Conservation (phyloP, 2,329 filamentous ascomycete species). For the Xylariales sp. region DNA sequence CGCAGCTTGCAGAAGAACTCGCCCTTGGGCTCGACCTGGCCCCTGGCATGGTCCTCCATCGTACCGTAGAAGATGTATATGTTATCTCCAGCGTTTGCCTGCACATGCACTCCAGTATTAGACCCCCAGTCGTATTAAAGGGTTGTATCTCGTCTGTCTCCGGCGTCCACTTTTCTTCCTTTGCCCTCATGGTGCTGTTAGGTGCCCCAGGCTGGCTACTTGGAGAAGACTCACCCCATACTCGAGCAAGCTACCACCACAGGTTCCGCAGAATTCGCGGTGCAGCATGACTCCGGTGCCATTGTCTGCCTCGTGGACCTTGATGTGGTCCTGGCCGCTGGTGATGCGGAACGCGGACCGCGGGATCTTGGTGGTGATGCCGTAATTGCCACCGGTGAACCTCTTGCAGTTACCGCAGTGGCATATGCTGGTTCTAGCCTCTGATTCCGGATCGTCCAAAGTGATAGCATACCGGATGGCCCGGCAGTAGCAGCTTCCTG, state of each 20-base stretch:
- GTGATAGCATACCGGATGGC: conserved; percentile 40
- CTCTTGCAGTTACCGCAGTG: conserved; percentile 51
- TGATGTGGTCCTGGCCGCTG: conserved; percentile 25
- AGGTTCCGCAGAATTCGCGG: conserved; percentile 48
- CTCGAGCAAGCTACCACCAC: conserved; percentile 46
- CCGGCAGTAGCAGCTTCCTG: conserved; percentile 40
- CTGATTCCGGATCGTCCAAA: conserved; percentile 32
- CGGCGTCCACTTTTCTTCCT: too few relatives aligned
- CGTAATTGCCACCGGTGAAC: conserved; percentile 46
- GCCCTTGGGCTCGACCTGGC: conserved; percentile 23
- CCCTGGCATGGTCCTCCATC: conserved; percentile 20
- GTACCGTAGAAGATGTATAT: conserved; percentile 25
- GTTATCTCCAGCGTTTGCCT: conserved; percentile 21
- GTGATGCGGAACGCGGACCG: conserved; percentile 36
- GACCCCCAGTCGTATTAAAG: too few relatives aligned
- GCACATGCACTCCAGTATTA: neutral
- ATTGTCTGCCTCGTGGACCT: conserved; percentile 44
- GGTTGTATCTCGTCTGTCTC: too few relatives aligned
- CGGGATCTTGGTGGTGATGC: conserved; percentile 46
- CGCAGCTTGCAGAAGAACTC: conserved; percentile 23
- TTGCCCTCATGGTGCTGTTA: too few relatives aligned
- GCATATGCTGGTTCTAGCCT: conserved; percentile 47
- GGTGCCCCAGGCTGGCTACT: too few relatives aligned
- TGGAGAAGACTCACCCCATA: conserved; percentile 46
- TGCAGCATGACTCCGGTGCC: conserved; percentile 40